Conservation (phyloP, 2,329 filamentous ascomycete genomes). For the Zopfia rhizophila region DNA sequence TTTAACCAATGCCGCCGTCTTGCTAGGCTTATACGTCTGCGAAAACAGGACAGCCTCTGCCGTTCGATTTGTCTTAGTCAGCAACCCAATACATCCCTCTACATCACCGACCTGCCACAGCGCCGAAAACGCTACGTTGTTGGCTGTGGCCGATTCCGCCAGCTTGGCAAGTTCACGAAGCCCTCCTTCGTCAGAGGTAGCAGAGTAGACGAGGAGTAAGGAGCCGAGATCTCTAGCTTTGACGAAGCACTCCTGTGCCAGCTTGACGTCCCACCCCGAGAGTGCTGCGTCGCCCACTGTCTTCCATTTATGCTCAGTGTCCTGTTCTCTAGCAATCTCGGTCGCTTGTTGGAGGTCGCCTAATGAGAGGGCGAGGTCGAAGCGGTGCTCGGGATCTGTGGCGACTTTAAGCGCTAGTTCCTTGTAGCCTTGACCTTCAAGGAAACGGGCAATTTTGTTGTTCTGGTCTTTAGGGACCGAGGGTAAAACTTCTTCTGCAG, state of each 20-base stretch:
- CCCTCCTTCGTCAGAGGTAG: conserved; percentile 81
- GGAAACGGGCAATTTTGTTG: conserved; percentile 97
- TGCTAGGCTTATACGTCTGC: conserved; percentile 93
- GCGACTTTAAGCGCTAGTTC: conserved; percentile 94
- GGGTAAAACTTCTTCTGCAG: conserved; percentile 83
- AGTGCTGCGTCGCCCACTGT: conserved; percentile 93
- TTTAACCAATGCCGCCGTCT: conserved; percentile 72
- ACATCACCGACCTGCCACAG: conserved; percentile 89
- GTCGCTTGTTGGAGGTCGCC: conserved; percentile 87
- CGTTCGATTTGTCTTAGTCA: conserved; percentile 79
- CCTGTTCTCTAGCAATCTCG: conserved; percentile 81
- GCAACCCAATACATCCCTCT: conserved; percentile 80
- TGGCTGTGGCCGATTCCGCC: conserved; percentile 78
- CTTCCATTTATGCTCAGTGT: conserved; percentile 98
- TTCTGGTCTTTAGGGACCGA: conserved; percentile 92
- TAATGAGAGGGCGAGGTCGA: conserved; percentile 86
- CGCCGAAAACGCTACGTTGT: conserved; percentile 93
- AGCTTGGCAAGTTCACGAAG: conserved; percentile 77
- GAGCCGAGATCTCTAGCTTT: conserved; percentile 92
- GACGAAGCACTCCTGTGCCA: conserved; percentile 93
- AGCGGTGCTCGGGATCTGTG: conserved; percentile 95
- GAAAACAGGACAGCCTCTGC: conserved; percentile 92
- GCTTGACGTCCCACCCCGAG: conserved; percentile 82
- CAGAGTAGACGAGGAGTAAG: conserved; percentile 86
- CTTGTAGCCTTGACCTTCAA: conserved; percentile 97